Percentiles rank a stretch among this genome's conserved stretches.
Conservation (phyloP, 805 yeast genomes). For the Metschnikowia continentalis region DNA sequence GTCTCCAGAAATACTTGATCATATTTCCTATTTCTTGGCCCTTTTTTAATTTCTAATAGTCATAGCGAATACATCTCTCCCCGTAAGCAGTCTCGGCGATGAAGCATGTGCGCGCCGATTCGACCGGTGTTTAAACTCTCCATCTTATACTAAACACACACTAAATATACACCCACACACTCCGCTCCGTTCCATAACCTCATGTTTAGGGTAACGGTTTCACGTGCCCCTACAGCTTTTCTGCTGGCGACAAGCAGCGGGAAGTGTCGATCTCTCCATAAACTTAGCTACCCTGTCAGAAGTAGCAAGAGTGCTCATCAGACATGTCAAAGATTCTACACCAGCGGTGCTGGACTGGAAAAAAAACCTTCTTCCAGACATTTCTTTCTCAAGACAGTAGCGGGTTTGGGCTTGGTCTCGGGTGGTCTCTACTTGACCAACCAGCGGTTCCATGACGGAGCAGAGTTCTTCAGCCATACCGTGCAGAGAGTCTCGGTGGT, state of each 20-base stretch:
- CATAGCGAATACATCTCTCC: neutral
- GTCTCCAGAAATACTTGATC: too few relatives aligned
- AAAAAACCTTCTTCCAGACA: neutral
- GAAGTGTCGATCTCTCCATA: neutral
- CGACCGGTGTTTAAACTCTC: neutral
- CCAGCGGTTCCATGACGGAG: conserved; percentile 29
- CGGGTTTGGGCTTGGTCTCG: conserved; percentile 10
- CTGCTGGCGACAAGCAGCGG: neutral
- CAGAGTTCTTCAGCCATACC: conserved; percentile 33
- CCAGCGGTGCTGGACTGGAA: neutral
- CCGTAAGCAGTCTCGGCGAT: neutral
- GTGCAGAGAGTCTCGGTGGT: conserved; percentile 59
- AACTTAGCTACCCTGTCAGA: neutral
- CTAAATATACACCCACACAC: neutral
- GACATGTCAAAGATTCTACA: neutral
- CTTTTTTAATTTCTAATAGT: too few relatives aligned
- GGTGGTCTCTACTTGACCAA: conserved; percentile 33
- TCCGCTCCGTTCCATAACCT: too few relatives aligned
- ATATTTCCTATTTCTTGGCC: too few relatives aligned
- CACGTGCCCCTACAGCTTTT: neutral
- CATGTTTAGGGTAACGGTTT: neutral
- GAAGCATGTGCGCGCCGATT: conserved; percentile 1
- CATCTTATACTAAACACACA: too few relatives aligned
- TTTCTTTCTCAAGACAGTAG: neutral
- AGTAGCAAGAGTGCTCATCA: neutral